phyloP scores from a whole-genome alignment of 2,329 filamentous ascomycete species.

The Pyrenochaeta sp. region DNA sequence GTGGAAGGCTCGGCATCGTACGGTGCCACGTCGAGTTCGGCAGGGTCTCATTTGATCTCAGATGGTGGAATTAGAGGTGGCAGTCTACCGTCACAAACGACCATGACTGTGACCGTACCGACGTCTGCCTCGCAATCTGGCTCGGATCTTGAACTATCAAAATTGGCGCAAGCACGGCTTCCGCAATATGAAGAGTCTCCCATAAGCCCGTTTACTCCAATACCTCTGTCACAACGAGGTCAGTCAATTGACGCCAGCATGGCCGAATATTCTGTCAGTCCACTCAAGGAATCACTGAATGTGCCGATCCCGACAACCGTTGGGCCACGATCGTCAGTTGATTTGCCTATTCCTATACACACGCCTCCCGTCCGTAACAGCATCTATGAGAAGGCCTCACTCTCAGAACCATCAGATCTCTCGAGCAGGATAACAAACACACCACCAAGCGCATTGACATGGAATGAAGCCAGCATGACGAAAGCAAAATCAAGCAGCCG shows the following conservation, averaged over 20 bases:
- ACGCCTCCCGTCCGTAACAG: constrained; percentile 18
- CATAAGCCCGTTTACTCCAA: constrained; percentile 26
- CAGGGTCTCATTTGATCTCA: constrained; percentile 23
- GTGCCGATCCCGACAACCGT: constrained; percentile 30
- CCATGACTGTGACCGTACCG: constrained; percentile 21
- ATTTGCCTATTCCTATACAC: constrained; percentile 35
- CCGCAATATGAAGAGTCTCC: constrained; percentile 35
- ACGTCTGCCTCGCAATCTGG: constrained; percentile 19
- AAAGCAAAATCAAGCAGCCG: constrained; percentile 30
- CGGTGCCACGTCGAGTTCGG: constrained; percentile 23
- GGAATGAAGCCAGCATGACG: constrained; percentile 20
- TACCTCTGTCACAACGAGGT: constrained; percentile 6
- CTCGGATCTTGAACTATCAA: constrained; percentile 11
- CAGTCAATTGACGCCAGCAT: constrained; percentile 17
- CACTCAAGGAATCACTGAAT: constrained; percentile 33
- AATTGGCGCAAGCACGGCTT: constrained; percentile 9
- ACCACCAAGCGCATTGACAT: constrained; percentile 24
- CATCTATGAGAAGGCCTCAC: constrained; percentile 12
- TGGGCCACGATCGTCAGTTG: constrained; percentile 26
- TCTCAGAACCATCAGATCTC: constrained; percentile 21
- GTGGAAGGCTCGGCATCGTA: constrained; percentile 28
- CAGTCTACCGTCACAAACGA: constrained; percentile 26
- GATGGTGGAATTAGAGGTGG: constrained; percentile 21
- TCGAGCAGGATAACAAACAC: constrained; percentile 19
- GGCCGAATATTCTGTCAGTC: constrained; percentile 27